Evolutionary conservation across 2,329 filamentous ascomycete genomes (phyloP).

Genomic region (Pseudocercospora fuligena): DNA sequence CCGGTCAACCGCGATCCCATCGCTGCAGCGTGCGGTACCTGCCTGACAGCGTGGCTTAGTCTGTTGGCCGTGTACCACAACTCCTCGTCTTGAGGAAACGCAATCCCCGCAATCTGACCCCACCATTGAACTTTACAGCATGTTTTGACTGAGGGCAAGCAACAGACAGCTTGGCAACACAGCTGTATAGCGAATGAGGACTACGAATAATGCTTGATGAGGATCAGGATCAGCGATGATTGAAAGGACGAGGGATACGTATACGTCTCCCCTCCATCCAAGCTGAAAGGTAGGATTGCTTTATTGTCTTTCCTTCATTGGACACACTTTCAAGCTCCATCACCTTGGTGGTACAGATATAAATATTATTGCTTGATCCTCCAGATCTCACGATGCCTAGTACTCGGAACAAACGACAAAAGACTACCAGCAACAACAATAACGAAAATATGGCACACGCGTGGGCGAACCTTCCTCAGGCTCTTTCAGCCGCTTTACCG

Average conservation of each 20-base stretch:
- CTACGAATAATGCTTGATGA: neutral
- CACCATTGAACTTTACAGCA: neutral
- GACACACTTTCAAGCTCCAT: conserved; percentile 1
- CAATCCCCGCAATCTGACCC: conserved; percentile 6
- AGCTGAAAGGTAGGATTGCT: conserved; percentile 7
- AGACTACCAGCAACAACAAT: conserved; percentile 19
- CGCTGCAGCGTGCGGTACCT: conserved; percentile 3
- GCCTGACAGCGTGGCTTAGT: conserved; percentile 7
- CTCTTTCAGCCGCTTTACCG: conserved; percentile 31
- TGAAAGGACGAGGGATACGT: neutral
- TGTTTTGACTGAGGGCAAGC: neutral
- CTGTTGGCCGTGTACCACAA: neutral
- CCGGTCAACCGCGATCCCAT: conserved; percentile 22
- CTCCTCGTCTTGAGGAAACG: neutral
- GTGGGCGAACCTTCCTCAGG: conserved; percentile 38
- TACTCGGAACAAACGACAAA: conserved; percentile 27
- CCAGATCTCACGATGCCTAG: conserved; percentile 18
- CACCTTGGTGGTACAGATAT: conserved; percentile 24
- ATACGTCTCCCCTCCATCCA: conserved; percentile 8
- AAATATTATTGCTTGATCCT: conserved; percentile 10
- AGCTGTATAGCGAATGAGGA: conserved; percentile 3
- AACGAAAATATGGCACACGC: conserved; percentile 34
- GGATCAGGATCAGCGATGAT: neutral
- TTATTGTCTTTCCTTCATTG: conserved; percentile 18
- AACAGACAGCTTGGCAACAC: neutral